Conservation (phyloP, 257 asterid species). For the Fraxinus americana region DNA sequence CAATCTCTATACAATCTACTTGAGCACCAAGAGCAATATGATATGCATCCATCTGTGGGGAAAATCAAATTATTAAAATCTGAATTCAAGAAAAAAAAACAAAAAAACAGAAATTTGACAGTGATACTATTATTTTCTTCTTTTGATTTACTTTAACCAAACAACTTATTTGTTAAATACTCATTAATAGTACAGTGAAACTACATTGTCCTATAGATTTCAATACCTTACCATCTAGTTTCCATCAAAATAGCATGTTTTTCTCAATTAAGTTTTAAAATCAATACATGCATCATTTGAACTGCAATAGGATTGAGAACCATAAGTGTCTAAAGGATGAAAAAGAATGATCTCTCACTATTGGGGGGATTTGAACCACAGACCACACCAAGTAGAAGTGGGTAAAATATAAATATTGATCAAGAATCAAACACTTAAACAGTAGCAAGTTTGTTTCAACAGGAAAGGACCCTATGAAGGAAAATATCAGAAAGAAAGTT, state of each 20-base stretch:
- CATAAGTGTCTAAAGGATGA: background rate
- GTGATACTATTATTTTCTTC: background rate
- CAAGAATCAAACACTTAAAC: background rate
- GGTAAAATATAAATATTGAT: background rate
- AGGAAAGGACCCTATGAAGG: background rate
- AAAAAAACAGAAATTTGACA: background rate
- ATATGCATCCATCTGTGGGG: slow-evolving; percentile 75
- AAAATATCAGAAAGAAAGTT: background rate
- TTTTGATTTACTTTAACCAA: background rate
- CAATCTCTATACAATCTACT: slow-evolving; percentile 94
- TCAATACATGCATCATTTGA: background rate
- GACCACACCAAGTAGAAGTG: background rate
- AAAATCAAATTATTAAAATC: slow-evolving; percentile 19
- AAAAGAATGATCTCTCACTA: background rate
- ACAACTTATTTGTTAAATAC: background rate
- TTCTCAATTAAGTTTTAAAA: background rate
- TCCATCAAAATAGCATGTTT: background rate
- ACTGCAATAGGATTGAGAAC: background rate
- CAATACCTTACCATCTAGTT: background rate
- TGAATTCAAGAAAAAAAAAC: slow-evolving; percentile 1
- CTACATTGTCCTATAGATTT: background rate
- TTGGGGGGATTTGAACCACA: background rate
- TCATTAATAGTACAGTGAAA: background rate
- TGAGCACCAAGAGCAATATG: slow-evolving; percentile 64
- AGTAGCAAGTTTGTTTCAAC: background rate